Evolutionary conservation across 2,329 filamentous ascomycete genomes (phyloP), one percentile per base, ranked within the genome.

Genomic region (Exutisphaerella laricina): DNA sequence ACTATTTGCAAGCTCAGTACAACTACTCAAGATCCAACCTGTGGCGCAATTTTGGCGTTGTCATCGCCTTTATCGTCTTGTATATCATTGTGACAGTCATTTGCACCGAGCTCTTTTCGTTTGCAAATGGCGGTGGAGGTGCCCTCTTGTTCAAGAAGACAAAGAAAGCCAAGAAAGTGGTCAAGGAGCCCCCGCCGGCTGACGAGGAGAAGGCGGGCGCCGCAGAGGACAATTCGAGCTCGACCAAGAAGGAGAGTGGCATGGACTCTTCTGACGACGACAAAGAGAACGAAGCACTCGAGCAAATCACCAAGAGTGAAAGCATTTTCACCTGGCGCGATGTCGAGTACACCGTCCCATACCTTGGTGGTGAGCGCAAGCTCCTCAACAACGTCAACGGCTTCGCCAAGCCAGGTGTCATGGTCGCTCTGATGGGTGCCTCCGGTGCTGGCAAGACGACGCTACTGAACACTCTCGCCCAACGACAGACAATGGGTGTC

Each of bases 381-480:
- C 69, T 86, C 1, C 68, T 87, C 35, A 82, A 85, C 56, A 73
- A 79, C 4, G 78, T 92, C 46, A 82, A 73, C 44, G 87, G 87
- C 1, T 90, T 85, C 53, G 85, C 80, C 1, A 88, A 88, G 57
- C 87, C 87, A 1, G 86, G 87, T 13, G 66, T 84, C 13, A 81
- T 94, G 76, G 80, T 87, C 31, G 87, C 87, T 0, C 69, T 94
- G 1, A 86, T 92, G 72, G 88, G 88, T 41, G 84, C 84, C 1
- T 86, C 79, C 3, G 85, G 85, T 31, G 87, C 88, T 6, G 88
- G 87, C 9, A 94, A 94, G 66, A 89, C 85, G 0, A 92, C 87
- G 0, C 69, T 94, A 0, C 71, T 94, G 13, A 88, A 92, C 62
- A 87, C 84, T 0, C 66, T 85, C 2, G 80, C 85, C 0, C 84